Base-by-base conservation (phyloP, 2,329 filamentous ascomycete genomes). In the Hymenoscyphus repandus region DNA sequence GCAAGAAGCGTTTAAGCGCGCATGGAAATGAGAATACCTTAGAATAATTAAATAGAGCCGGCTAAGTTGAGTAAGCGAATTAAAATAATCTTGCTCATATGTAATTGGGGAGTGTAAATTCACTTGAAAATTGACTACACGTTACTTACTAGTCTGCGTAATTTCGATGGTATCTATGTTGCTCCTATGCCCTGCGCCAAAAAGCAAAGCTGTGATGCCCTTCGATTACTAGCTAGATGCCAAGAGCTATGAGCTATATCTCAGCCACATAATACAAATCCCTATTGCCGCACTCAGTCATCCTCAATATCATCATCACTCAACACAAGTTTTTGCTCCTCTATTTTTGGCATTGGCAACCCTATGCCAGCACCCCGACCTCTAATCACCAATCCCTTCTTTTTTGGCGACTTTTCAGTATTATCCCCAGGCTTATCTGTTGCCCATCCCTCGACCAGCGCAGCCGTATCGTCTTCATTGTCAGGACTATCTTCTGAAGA, bases 251-350 rank as follows among this genome's bases (percentile, higher is more conserved):
- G 22, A 27, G 34, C 15, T 10, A 37, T 13, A 3, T 37, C 34
- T 11, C 15, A 37, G 34, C 34, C 12, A 37, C 9, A 45, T 37
- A 12, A 13, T 45, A 45, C 40, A 45, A 33, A 45, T 18, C 27
- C 31, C 6, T 20, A 27, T 30, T 37, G 18, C n/a, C 17, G 47
- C 43, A 13, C 43, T 36, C 45, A 50, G 59, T 45, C 63, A 58
- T 65, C 61, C 66, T 90, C 86, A 64, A 93, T 92, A 72, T 93
- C 88, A 69, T 93, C 88, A 62, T 93, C 88, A 59, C 84, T 89
- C 37, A 92, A 70, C 40, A 89, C 79, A 57, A 91, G 69, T 61
- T 85, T 86, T 66, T 83, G 80, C 54, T 82, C 77, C 38, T 75
- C 71, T 56, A 31, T 38, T 45, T 62, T 54, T 45, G 51, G 45